Base-by-base conservation (phyloP, 2,329 filamentous ascomycete genomes). In the Balansia obtecta region DNA sequence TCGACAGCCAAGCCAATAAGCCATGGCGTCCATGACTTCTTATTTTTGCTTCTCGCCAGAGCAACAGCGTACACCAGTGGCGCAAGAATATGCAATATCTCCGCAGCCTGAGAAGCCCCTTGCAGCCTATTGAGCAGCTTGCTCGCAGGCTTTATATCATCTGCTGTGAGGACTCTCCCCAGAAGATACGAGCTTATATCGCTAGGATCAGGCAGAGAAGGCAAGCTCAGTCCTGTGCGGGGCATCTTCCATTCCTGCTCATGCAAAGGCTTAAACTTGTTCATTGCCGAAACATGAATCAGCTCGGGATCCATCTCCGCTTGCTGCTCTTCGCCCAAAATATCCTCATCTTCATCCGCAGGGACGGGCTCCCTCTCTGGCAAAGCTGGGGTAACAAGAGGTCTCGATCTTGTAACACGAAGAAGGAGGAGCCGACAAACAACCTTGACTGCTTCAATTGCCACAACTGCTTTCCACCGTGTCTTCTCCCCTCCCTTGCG, bases 141-240 rank as follows among this genome's bases (percentile, higher is more conserved):
- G 37, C 85, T 84, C 0, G 93, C 88, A 0, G 91, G 87, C 65
- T 95, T 96, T 71, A 98, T 93, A 63, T 97, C 93, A 68, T 98
- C 93, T 9, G 93, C 88, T 0, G 88, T 95, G 45, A 98, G 76
- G 12, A 97, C 91, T 57, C 94, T 90, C 34, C 85, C 84, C 22
- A 95, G 80, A 4, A 98, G 79, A 66, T 95, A 98, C 43, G 80
- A 81, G 47, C 87, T 88, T 52, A 96, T 90, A 58, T 95, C 88
- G 48, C 83, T 78, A 1, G 85, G 79, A 51, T 85, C 83, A 0
- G 93, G 93, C 15, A 98, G 74, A 45, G 82, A 85, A 1, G 93
- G 91, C 45, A 98, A 76, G 27, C 82, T 86, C 58, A 95, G 76
- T 37, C 89, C 88, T 0, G 93, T 98, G 52, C 93, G 77, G n/a